Conservation (phyloP, 2,329 filamentous ascomycete genomes). For the Alternaria tenuissima region DNA sequence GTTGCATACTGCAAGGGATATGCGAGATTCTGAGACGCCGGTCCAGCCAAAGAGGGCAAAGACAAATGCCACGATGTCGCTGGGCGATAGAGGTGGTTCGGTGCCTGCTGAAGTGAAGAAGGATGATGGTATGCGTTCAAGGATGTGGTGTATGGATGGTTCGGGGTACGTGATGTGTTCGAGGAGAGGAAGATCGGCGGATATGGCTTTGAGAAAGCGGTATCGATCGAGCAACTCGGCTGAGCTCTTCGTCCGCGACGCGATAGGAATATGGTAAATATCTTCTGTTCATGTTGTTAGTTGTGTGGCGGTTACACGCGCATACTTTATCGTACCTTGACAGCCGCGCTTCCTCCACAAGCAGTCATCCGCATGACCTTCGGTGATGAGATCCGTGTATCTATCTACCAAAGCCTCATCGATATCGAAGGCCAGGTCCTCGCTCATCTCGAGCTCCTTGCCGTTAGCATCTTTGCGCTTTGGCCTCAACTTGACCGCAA, state of each 20-base stretch:
- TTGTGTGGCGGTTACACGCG: background rate
- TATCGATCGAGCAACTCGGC: conserved; percentile 53
- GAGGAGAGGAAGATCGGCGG: conserved; percentile 42
- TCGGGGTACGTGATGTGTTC: conserved; percentile 47
- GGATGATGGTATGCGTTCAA: conserved; percentile 35
- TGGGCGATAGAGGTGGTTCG: conserved; percentile 27
- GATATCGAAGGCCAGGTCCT: conserved; percentile 56
- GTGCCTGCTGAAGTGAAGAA: conserved; percentile 31
- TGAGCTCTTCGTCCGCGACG: conserved; percentile 47
- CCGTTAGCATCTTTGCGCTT: conserved; percentile 60
- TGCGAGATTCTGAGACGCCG: conserved; percentile 66
- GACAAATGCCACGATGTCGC: conserved; percentile 39
- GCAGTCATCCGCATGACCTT: conserved; percentile 81
- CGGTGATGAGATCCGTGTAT: conserved; percentile 76
- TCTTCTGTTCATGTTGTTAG: conserved; percentile 57
- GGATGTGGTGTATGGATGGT: conserved; percentile 34
- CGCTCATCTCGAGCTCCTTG: conserved; percentile 61
- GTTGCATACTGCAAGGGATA: conserved; percentile 79
- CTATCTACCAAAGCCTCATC: conserved; percentile 75
- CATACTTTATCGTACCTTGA: conserved; percentile 66
- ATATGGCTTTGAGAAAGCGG: conserved; percentile 47
- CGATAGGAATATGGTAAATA: conserved; percentile 67
- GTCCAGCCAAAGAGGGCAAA: conserved; percentile 59
- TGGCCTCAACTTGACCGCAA: conserved; percentile 75
- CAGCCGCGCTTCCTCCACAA: conserved; percentile 89